A percentile compares a stretch with the other conserved stretches of the same genome.
Evolutionary conservation across 2,329 filamentous ascomycete species (phyloP).

Genomic region (Didymella pomorum): DNA sequence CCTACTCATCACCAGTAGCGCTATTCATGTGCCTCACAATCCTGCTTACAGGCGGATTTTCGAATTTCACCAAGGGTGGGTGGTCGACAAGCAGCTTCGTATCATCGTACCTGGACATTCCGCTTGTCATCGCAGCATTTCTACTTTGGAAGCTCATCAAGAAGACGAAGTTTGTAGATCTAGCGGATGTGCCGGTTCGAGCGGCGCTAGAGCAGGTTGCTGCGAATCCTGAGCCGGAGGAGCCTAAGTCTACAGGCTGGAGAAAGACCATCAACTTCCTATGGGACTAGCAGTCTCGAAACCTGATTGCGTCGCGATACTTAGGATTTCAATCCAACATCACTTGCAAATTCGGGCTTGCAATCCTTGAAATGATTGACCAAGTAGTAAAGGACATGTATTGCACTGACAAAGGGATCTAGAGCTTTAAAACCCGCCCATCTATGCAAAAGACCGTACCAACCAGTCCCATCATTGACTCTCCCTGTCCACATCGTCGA

Average conservation of each 20-base stretch:
- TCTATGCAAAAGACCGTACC: not conserved
- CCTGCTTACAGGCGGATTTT: conserved; percentile 67
- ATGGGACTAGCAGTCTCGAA: conserved; percentile 25
- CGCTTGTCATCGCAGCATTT: conserved; percentile 56
- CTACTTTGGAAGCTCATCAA: conserved; percentile 72
- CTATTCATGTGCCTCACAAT: conserved; percentile 63
- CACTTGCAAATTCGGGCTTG: not conserved
- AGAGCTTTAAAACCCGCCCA: too few species aligned
- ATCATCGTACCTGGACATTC: conserved; percentile 49
- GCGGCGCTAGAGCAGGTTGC: conserved; percentile 35
- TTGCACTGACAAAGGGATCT: not conserved
- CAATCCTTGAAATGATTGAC: not conserved
- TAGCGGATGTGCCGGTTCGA: conserved; percentile 33
- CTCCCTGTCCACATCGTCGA: not conserved
- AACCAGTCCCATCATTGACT: not conserved
- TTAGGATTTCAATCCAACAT: not conserved
- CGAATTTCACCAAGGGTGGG: conserved; percentile 62
- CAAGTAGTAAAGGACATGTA: not conserved
- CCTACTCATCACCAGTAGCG: conserved; percentile 44
- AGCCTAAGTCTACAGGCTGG: conserved; percentile 29
- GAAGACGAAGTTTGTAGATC: conserved; percentile 60
- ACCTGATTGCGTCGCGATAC: too few species aligned
- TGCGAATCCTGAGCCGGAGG: conserved; percentile 29
- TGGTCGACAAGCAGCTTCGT: conserved; percentile 50
- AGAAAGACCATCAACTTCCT: conserved; percentile 23